Conservation (phyloP, 441 rosid species). For the Manihot esculenta region DNA sequence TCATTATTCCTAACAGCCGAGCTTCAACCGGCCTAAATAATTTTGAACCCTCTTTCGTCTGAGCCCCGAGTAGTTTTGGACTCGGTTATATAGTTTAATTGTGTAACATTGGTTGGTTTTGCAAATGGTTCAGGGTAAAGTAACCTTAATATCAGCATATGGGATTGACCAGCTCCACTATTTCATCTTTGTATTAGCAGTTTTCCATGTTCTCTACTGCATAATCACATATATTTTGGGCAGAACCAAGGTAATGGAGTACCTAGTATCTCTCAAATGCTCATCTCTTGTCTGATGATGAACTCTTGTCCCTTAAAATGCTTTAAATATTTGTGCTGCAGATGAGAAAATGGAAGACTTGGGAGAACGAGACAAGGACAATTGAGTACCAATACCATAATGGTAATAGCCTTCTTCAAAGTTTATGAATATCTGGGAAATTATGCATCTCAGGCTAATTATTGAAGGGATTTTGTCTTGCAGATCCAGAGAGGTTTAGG, state of each 20-base stretch:
- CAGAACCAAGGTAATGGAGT: conserved; percentile 56
- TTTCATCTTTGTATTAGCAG: conserved; percentile 86
- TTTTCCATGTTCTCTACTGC: conserved; percentile 74
- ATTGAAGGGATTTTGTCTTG: conserved; percentile 14
- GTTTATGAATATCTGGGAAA: background rate
- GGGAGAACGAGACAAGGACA: conserved; percentile 89
- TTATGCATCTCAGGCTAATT: too few species aligned
- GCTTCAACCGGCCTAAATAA: too few species aligned
- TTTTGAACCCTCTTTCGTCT: too few species aligned
- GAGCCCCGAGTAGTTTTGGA: too few species aligned
- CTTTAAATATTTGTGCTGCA: conserved; percentile 26
- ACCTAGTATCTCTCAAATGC: background rate
- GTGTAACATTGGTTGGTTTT: background rate
- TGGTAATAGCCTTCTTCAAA: conserved; percentile 37
- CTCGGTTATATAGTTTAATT: too few species aligned
- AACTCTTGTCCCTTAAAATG: background rate
- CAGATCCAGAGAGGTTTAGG: conserved; percentile 97
- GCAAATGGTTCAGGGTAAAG: conserved; percentile 54
- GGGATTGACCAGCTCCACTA: conserved; percentile 90
- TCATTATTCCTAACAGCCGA: too few species aligned
- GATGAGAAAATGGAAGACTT: conserved; percentile 88
- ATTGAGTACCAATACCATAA: conserved; percentile 74
- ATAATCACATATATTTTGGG: conserved; percentile 68
- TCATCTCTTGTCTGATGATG: background rate
- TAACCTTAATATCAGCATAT: conserved; percentile 72